Evolutionary conservation across 148 eudicot species (phyloP).

Genomic region (Suaeda aralocaspica): DNA sequence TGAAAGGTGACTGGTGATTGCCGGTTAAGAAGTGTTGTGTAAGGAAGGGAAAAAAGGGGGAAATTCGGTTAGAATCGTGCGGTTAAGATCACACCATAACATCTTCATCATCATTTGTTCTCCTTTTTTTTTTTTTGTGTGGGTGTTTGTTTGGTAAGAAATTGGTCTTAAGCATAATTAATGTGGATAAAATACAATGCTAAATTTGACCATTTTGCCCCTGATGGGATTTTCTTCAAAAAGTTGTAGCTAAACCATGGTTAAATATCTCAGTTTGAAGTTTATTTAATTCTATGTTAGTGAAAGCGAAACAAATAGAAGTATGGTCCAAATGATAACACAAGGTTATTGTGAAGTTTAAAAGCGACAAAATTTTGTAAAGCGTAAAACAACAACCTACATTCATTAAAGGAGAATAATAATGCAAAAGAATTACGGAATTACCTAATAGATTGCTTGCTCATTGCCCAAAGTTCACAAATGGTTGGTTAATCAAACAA

Average conservation of each 20-base stretch:
- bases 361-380: constrained; percentile 8
- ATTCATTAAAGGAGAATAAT: no score
- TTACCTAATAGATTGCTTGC: no score
- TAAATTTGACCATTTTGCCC: constrained; percentile 1
- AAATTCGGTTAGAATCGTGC: not conserved
- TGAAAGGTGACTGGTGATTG: not conserved
- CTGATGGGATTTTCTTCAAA: not conserved
- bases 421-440: no score
- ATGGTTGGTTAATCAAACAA: no score
- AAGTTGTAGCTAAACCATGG: no score
- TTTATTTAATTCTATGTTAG: no score
- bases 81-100: constrained; percentile 16
- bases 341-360: not conserved
- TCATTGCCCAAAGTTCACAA: no score
- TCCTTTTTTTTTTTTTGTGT: not conserved
- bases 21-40: constrained; percentile 6
- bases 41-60: constrained; percentile 1
- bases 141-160: constrained; percentile 23
- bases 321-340: not conserved
- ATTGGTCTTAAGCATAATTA: constrained; percentile 25
- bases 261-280: no score
- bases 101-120: constrained; percentile 2
- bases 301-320: not conserved
- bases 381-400: no score
- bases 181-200: not conserved